These are phyloP conservation scores for Globisporangium apiculatum DNA, from an alignment of 352 stramenopile genomes.

Conservation along the genomic window DNA sequence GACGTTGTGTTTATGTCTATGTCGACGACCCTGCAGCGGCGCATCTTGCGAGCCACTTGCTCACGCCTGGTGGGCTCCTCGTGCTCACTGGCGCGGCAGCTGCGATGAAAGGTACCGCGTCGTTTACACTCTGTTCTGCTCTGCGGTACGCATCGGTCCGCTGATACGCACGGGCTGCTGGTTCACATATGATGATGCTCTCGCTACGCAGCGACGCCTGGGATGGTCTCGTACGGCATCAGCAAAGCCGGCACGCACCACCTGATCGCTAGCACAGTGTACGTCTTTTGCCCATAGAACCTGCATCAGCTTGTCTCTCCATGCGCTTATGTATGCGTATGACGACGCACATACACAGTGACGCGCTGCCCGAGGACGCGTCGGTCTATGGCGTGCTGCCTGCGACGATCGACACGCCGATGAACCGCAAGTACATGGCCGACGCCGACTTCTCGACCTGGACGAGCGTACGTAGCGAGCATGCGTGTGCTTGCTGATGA, in stretches of 20 bases:
- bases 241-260: constrained; percentile 89
- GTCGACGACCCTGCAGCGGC: constrained; percentile 34
- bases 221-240: constrained; percentile 86
- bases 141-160: no score
- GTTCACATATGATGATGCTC: not conserved
- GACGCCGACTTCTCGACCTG: constrained; percentile 80
- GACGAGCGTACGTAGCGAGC: constrained; percentile 43
- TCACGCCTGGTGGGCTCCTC: constrained; percentile 61
- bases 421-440: constrained; percentile 85
- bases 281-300: constrained; percentile 13
- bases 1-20: constrained; percentile 1
- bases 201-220: constrained; percentile 37
- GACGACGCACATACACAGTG: constrained; percentile 16
- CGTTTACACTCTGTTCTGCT: no score
- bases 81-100: constrained; percentile 79
- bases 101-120: constrained; percentile 42
- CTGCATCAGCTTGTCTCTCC: not conserved
- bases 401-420: constrained; percentile 82
- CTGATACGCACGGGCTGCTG: no score
- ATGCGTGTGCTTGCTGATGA: not conserved
- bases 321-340: not conserved
- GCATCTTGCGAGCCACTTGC: constrained; percentile 65
- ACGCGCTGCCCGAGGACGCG: constrained; percentile 40
- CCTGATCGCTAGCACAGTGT: constrained; percentile 77
- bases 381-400: constrained; percentile 67